Evolutionary conservation across 257 asterid species (phyloP).

Genomic region (Primulina tabacum): DNA sequence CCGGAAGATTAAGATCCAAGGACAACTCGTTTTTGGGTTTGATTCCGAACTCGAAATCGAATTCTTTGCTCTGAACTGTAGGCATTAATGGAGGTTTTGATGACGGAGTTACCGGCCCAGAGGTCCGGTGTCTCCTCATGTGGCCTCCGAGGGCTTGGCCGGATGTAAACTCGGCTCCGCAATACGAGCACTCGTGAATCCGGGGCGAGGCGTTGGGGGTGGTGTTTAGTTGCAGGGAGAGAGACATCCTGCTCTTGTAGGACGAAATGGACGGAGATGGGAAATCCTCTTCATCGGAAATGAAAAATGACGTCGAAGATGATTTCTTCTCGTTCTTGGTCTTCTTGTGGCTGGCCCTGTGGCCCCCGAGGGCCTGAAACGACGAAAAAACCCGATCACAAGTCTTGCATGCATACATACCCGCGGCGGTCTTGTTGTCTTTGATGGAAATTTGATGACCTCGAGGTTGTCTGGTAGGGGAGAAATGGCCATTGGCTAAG

Average conservation of each 20-base stretch:
- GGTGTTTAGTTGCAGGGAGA: slow-evolving; percentile 47
- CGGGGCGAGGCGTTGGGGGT: slow-evolving; percentile 38
- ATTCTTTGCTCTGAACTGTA: slow-evolving; percentile 23
- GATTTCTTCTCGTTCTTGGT: slow-evolving; percentile 34
- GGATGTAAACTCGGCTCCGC: slow-evolving; percentile 64
- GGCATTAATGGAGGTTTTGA: slow-evolving; percentile 20
- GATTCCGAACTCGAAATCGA: slow-evolving; percentile 24
- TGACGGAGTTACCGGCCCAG: slow-evolving; percentile 24
- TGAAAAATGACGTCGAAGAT: background rate
- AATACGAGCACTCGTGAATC: slow-evolving; percentile 53
- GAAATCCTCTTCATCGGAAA: slow-evolving; percentile 43
- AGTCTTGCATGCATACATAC: slow-evolving; percentile 61
- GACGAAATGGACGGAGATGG: slow-evolving; percentile 31
- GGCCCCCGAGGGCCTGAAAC: slow-evolving; percentile 78
- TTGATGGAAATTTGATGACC: background rate
- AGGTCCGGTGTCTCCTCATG: slow-evolving; percentile 59
- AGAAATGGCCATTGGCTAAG: slow-evolving; percentile 40
- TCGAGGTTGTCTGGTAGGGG: background rate
- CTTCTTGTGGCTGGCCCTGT: slow-evolving; percentile 68
- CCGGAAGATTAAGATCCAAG: slow-evolving; percentile 78
- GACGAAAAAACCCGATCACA: slow-evolving; percentile 54
- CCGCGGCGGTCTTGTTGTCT: slow-evolving; percentile 2
- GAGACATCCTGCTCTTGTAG: slow-evolving; percentile 29
- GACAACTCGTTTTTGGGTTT: slow-evolving; percentile 36
- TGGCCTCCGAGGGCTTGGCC: slow-evolving; percentile 76